Evolutionary conservation across 23 red algal genomes (phyloP).

Genomic region (Porphyridium purpureum): DNA sequence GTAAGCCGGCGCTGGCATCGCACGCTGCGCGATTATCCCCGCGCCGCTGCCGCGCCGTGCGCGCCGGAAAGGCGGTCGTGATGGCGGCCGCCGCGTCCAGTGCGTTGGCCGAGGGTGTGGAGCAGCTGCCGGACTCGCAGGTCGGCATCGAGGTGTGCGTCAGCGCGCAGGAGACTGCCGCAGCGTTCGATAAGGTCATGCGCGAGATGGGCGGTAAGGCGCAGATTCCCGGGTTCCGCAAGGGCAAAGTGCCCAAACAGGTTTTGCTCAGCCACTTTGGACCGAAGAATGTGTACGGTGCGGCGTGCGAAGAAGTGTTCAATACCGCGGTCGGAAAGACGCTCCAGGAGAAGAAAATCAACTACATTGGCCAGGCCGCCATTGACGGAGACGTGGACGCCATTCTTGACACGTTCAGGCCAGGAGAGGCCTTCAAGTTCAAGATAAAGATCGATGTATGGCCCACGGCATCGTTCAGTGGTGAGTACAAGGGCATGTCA

Average conservation of each 20-base stretch:
- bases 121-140: neutral
- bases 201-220: slow-evolving; percentile 2
- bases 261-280: slow-evolving; percentile 80
- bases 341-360: slow-evolving; percentile 28
- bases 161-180: neutral
- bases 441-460: slow-evolving; percentile 91
- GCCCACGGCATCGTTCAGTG: slow-evolving; percentile 52
- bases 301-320: slow-evolving; percentile 66
- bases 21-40: too few species aligned
- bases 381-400: slow-evolving; percentile 45
- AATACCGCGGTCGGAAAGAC: slow-evolving; percentile 56
- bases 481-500: slow-evolving; percentile 33
- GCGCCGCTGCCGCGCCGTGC: too few species aligned
- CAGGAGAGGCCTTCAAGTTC: slow-evolving; percentile 40
- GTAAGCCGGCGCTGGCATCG: too few species aligned
- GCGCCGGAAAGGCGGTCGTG: too few species aligned
- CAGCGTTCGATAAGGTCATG: neutral
- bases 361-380: slow-evolving; percentile 45
- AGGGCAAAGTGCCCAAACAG: slow-evolving; percentile 65
- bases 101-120: neutral
- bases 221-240: slow-evolving; percentile 21
- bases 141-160: neutral
- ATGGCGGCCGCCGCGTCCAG: neutral
- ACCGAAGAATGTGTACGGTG: slow-evolving; percentile 32
- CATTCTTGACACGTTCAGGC: slow-evolving; percentile 39